Evolutionary conservation across 1,284 basidiomycete species (phyloP).

Genomic region (Naganishia albida): DNA sequence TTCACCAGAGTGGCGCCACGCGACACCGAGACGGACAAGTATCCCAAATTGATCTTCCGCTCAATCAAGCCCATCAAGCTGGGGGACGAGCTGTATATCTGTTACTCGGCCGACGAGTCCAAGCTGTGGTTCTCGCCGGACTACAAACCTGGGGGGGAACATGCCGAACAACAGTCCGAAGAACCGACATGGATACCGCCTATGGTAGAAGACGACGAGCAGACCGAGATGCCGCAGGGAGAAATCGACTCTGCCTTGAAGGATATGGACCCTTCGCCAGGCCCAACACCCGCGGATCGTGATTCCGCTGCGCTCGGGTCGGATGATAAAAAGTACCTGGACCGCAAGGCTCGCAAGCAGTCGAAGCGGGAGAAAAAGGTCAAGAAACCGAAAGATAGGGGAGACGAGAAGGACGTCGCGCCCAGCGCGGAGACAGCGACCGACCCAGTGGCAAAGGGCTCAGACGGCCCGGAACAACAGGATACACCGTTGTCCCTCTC

Average conservation of each 20-base stretch:
- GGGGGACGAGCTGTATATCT: slow-evolving; percentile 51
- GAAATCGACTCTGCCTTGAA: slow-evolving; percentile 5
- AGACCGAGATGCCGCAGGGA: neutral
- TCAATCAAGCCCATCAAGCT: slow-evolving; percentile 40
- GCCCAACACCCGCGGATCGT: neutral
- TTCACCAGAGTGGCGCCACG: slow-evolving; percentile 37
- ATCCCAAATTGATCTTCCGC: slow-evolving; percentile 43
- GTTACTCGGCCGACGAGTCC: slow-evolving; percentile 51
- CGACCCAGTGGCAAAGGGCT: neutral
- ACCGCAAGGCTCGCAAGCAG: slow-evolving; percentile 24
- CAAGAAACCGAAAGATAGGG: slow-evolving; percentile 8
- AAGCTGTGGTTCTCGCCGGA: slow-evolving; percentile 51
- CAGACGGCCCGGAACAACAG: neutral
- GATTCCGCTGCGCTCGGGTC: neutral
- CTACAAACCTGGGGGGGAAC: neutral
- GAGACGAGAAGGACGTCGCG: neutral
- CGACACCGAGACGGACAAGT: slow-evolving; percentile 36
- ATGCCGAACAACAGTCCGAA: neutral
- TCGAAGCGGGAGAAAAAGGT: slow-evolving; percentile 23
- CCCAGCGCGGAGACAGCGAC: neutral
- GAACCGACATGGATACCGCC: slow-evolving; percentile 7
- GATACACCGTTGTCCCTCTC: slow-evolving; percentile 2
- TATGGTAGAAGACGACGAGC: slow-evolving; percentile 18
- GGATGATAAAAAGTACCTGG: slow-evolving; percentile 13
- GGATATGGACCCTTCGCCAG: slow-evolving; percentile 8